Percentiles rank a stretch among this genome's conserved stretches.
phyloP scores from a whole-genome alignment of 208 protist species.

The Willaertia magna region DNA sequence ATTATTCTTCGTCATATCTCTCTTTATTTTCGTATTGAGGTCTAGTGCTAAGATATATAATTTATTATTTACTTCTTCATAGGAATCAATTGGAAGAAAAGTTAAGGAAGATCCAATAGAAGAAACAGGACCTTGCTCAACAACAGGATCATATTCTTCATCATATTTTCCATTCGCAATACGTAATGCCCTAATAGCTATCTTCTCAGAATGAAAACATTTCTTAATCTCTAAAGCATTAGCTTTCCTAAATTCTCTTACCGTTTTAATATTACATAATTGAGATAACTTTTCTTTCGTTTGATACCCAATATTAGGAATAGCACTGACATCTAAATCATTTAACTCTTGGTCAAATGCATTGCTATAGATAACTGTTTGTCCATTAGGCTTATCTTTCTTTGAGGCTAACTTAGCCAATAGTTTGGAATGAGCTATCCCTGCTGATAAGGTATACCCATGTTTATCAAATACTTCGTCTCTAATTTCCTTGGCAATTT shows the following conservation, averaged over 20 bases:
- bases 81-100: not conserved
- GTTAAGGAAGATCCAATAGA: not conserved
- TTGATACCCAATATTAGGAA: not conserved
- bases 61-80: not conserved
- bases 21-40: not conserved
- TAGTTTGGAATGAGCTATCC: constrained; percentile 8
- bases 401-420: constrained; percentile 1
- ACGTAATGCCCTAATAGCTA: not conserved
- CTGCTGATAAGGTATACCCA: not conserved
- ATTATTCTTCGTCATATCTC: not conserved
- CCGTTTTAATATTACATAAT: not conserved
- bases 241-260: not conserved
- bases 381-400: constrained; percentile 6
- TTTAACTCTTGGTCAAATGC: not conserved
- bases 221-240: not conserved
- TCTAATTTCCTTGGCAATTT: not conserved
- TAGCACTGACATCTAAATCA: not conserved
- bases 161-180: not conserved
- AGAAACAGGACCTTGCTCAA: not conserved
- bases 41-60: not conserved
- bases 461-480: not conserved
- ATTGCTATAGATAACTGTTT: not conserved
- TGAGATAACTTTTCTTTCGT: not conserved
- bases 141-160: not conserved
- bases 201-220: not conserved